phyloP scores from a whole-genome alignment of 495 filamentous ascomycete species.

The Daldinia bambusicola region DNA sequence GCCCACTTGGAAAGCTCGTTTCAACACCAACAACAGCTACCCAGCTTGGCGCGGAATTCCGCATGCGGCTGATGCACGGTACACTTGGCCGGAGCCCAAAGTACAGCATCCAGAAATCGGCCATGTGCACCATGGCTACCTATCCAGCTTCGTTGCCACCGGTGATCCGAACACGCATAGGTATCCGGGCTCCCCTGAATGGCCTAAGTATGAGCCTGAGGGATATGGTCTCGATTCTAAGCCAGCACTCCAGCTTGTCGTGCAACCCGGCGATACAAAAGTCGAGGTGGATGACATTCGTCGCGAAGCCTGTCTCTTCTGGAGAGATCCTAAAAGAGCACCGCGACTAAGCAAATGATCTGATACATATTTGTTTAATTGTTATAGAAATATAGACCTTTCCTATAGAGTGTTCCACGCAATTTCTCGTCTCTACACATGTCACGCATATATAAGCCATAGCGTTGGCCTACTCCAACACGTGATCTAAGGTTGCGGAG shows the following conservation, averaged over 20 bases:
- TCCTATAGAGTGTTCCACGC: neutral
- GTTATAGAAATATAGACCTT: conserved; percentile 16
- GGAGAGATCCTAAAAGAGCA: conserved; percentile 41
- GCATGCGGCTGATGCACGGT: conserved; percentile 58
- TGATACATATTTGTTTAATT: neutral
- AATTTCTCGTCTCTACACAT: neutral
- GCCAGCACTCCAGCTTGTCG: conserved; percentile 37
- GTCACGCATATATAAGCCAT: neutral
- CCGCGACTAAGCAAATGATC: conserved; percentile 34
- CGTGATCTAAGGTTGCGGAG: conserved; percentile 29
- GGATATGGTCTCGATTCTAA: conserved; percentile 42
- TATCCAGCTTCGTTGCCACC: conserved; percentile 61
- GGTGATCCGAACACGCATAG: conserved; percentile 60
- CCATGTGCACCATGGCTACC: conserved; percentile 59
- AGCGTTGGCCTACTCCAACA: conserved; percentile 3
- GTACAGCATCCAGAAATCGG: conserved; percentile 57
- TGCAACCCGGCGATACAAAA: conserved; percentile 34
- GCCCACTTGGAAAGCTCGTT: conserved; percentile 49
- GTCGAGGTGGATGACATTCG: conserved; percentile 38
- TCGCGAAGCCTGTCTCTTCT: conserved; percentile 38
- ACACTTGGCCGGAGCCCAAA: conserved; percentile 51
- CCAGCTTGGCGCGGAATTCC: conserved; percentile 61
- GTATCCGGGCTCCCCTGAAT: conserved; percentile 34
- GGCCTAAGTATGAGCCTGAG: conserved; percentile 38
- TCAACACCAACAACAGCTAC: conserved; percentile 57